These are phyloP conservation scores for Prunus yedoensis DNA, from an alignment of 331 rosid genomes.

Conservation along the genomic window DNA sequence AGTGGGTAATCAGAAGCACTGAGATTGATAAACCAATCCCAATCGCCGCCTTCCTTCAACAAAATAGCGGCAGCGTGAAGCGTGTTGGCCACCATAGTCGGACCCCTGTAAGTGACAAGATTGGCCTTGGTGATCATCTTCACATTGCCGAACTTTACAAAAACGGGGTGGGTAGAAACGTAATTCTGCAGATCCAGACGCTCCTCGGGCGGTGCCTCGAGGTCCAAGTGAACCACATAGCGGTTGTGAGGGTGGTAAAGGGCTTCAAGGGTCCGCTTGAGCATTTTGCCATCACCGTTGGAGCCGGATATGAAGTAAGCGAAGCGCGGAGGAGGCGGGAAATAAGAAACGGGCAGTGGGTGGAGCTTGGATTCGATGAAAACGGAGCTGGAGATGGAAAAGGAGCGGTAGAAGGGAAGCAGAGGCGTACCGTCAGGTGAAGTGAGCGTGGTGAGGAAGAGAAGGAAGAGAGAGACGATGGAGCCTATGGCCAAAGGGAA, in stretches of 20 bases:
- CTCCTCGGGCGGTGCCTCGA: slow-evolving; percentile 60
- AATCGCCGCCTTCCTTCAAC: slow-evolving; percentile 66
- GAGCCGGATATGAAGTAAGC: slow-evolving; percentile 95
- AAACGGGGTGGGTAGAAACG: slow-evolving; percentile 46
- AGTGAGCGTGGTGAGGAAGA: slow-evolving; percentile 62
- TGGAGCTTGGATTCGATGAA: slow-evolving; percentile 83
- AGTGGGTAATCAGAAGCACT: slow-evolving; percentile 98
- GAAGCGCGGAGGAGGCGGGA: slow-evolving; percentile 81
- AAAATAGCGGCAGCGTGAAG: slow-evolving; percentile 94
- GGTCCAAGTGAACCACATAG: slow-evolving; percentile 87
- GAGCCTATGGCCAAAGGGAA: slow-evolving; percentile 77
- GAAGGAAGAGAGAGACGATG: slow-evolving; percentile 59
- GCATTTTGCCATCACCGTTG: slow-evolving; percentile 59
- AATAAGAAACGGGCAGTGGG: slow-evolving; percentile 48
- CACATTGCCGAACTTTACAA: slow-evolving; percentile 60
- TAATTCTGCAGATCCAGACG: slow-evolving; percentile 78
- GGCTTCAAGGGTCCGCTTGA: slow-evolving; percentile 69
- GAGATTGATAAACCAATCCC: slow-evolving; percentile 99
- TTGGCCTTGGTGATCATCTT: slow-evolving; percentile 82
- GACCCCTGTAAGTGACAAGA: slow-evolving; percentile 84
- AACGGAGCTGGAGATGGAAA: slow-evolving; percentile 54
- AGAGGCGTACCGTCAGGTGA: slow-evolving; percentile 53
- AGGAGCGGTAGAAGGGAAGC: slow-evolving; percentile 73
- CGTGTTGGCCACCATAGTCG: slow-evolving; percentile 97
- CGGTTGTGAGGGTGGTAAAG: slow-evolving; percentile 79